phyloP scores from a whole-genome alignment of 257 asterid genomes.

The Nicotiana noctiflora region DNA sequence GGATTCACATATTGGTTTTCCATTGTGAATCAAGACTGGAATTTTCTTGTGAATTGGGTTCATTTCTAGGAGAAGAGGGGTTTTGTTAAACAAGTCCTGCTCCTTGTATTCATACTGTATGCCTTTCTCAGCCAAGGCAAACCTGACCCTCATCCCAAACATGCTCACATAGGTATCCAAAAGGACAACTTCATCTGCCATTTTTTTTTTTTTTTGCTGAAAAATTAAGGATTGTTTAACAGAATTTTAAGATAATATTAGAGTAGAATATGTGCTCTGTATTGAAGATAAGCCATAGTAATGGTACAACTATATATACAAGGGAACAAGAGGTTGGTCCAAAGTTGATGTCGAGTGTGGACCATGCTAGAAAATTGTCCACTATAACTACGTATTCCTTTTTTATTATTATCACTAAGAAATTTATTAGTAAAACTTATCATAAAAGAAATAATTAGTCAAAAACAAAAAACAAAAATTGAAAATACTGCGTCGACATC shows the following conservation, averaged over 20 bases:
- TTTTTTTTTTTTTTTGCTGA: background rate
- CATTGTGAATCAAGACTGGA: slow-evolving; percentile 27
- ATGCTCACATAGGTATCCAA: slow-evolving; percentile 16
- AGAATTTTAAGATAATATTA: background rate
- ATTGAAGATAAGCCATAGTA: background rate
- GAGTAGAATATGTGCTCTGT: background rate
- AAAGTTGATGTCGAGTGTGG: too few species aligned
- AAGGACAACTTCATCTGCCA: slow-evolving; percentile 16
- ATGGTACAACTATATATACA: too few species aligned
- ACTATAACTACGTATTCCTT: too few species aligned
- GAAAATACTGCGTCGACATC: too few species aligned
- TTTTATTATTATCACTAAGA: too few species aligned
- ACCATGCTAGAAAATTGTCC: too few species aligned
- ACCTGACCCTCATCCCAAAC: slow-evolving; percentile 18
- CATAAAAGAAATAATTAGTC: too few species aligned
- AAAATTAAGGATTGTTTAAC: too few species aligned
- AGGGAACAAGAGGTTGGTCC: too few species aligned
- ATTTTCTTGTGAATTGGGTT: slow-evolving; percentile 26
- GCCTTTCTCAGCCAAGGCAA: slow-evolving; percentile 22
- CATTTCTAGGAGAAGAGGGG: slow-evolving; percentile 13
- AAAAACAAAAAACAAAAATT: too few species aligned
- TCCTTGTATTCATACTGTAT: slow-evolving; percentile 13
- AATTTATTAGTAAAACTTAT: too few species aligned
- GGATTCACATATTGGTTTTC: slow-evolving; percentile 24
- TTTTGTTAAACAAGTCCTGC: slow-evolving; percentile 16